These are phyloP conservation scores for Xylariaceae sp. DNA, from an alignment of 2,329 filamentous ascomycete genomes.

Conservation along the genomic window DNA sequence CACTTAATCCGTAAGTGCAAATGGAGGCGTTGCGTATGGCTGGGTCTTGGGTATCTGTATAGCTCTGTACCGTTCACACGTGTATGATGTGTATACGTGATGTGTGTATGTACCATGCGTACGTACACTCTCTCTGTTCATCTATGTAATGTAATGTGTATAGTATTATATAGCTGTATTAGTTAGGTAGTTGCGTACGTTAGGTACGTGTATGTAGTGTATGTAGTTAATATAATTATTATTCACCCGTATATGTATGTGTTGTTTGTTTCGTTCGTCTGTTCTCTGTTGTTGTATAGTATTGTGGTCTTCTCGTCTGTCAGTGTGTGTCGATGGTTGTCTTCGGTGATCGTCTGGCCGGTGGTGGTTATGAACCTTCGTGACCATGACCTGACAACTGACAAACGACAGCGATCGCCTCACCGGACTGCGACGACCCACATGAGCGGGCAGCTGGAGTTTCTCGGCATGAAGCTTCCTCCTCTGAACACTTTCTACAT, in stretches of 20 bases:
- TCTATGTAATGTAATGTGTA: constrained; percentile 4
- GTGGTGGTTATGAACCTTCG: not conserved
- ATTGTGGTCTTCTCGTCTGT: not conserved
- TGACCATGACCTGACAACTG: not conserved
- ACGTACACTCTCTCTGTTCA: constrained; percentile 12
- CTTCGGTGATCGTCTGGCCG: not conserved
- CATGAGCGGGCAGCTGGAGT: not conserved
- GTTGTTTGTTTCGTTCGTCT: constrained; percentile 14
- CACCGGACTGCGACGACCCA: not conserved
- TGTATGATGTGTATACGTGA: constrained; percentile 16
- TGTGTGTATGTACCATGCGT: constrained; percentile 12
- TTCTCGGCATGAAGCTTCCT: not conserved
- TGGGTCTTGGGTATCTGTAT: constrained; percentile 14
- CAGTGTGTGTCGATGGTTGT: not conserved
- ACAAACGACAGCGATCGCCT: not conserved
- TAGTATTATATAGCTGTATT: not conserved
- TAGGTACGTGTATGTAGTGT: constrained; percentile 7
- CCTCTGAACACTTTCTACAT: not conserved
- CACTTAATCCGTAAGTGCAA: constrained; percentile 13
- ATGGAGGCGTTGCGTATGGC: constrained; percentile 11
- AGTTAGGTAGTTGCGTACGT: not conserved
- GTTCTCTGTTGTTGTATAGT: not conserved
- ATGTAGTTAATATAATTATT: constrained; percentile 12
- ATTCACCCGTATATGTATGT: not conserved
- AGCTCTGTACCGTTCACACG: constrained; percentile 15